Conservation (phyloP, 495 filamentous ascomycete species). For the Hamigera avellanea region DNA sequence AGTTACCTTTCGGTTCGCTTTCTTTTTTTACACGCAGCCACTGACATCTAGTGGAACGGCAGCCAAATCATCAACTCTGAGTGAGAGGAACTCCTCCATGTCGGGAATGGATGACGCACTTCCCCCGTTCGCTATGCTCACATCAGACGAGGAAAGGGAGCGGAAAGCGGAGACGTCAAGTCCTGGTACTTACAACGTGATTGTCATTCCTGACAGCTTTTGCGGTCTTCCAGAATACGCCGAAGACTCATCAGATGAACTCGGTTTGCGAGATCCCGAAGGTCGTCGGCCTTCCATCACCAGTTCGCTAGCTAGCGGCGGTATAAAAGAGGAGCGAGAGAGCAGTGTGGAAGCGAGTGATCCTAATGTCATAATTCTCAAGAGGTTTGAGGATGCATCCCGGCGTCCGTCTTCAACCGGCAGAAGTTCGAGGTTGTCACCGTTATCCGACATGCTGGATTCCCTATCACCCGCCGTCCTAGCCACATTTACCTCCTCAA, state of each 20-base stretch:
- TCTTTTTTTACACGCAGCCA: background rate
- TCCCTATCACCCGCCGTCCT: constrained; percentile 4
- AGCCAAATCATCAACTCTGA: constrained; percentile 16
- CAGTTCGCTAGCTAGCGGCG: constrained; percentile 13
- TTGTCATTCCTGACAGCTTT: constrained; percentile 46
- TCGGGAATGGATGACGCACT: constrained; percentile 22
- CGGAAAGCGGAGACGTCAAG: constrained; percentile 39
- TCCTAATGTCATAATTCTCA: constrained; percentile 36
- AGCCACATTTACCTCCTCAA: constrained; percentile 10
- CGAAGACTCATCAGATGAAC: constrained; percentile 16
- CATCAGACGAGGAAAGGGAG: constrained; percentile 50
- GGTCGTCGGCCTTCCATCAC: constrained; percentile 5
- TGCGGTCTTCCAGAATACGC: constrained; percentile 40
- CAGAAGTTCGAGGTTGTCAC: constrained; percentile 21
- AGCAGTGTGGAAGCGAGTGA: constrained; percentile 14
- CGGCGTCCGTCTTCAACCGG: constrained; percentile 17
- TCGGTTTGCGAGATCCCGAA: constrained; percentile 1
- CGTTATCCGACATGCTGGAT: constrained; percentile 16
- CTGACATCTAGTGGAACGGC: constrained; percentile 4
- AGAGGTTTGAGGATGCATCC: constrained; percentile 36
- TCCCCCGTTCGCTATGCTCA: constrained; percentile 41
- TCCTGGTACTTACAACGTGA: constrained; percentile 47
- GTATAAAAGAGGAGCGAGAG: constrained; percentile 6
- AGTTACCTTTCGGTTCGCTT: background rate
- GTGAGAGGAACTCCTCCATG: constrained; percentile 14